A percentile compares a stretch with the other conserved stretches of the same genome.
These are phyloP conservation scores for Boeremia exigua DNA, from an alignment of 2,329 filamentous ascomycete genomes.

Conservation along the genomic window DNA sequence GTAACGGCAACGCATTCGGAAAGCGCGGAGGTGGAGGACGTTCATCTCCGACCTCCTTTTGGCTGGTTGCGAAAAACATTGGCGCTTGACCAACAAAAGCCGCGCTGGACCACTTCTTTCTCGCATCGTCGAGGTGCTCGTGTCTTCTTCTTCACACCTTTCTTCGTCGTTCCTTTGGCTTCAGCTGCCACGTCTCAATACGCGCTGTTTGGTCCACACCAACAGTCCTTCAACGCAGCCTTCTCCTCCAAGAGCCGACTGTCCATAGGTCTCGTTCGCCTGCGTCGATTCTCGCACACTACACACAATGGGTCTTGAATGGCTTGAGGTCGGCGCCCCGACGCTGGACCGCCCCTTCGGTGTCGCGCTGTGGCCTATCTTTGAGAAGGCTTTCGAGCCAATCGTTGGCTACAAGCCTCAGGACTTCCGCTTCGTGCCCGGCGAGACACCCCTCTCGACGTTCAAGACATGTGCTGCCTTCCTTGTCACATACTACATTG, in stretches of 20 bases:
- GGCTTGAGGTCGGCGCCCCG: constrained; percentile 64
- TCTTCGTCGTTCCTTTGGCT: constrained; percentile 47
- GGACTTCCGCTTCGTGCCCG: constrained; percentile 83
- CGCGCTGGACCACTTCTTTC: constrained; percentile 20
- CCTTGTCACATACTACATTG: constrained; percentile 85
- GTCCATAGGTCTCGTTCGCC: constrained; percentile 4
- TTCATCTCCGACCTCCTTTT: constrained; percentile 49
- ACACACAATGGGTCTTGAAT: constrained; percentile 60
- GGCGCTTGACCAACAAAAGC: constrained; percentile 32
- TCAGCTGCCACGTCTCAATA: constrained; percentile 22
- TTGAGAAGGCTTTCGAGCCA: constrained; percentile 81
- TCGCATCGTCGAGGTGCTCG: constrained; percentile 24
- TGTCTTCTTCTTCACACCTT: constrained; percentile 40
- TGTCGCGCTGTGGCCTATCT: constrained; percentile 90
- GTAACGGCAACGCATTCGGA: constrained; percentile 30
- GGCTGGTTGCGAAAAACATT: constrained; percentile 35
- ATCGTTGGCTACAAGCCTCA: constrained; percentile 82
- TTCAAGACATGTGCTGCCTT: constrained; percentile 80
- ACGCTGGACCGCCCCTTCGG: constrained; percentile 93
- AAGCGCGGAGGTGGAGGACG: constrained; percentile 34
- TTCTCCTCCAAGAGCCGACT: constrained; percentile 11
- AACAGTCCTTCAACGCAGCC: constrained; percentile 19
- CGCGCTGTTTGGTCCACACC: constrained; percentile 22
- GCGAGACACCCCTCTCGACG: constrained; percentile 88
- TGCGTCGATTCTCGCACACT: constrained; percentile 3